These are phyloP conservation scores for Boletus reticulatus DNA, from an alignment of 768 basidiomycete species.

Conservation along the genomic window DNA sequence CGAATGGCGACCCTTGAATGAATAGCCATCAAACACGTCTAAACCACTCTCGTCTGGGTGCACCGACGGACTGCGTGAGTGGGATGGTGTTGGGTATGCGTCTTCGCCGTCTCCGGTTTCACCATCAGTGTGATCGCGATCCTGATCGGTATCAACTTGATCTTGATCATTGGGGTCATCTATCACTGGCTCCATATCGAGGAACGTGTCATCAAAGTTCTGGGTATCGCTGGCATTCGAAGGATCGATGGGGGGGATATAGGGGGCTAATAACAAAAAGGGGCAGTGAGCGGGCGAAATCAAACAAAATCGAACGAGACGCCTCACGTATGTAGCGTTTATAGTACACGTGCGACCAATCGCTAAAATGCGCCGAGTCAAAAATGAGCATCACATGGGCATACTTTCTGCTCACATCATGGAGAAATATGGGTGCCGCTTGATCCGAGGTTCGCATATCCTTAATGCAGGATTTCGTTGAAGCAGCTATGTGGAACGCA, in stretches of 20 bases:
- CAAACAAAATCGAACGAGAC: neutral
- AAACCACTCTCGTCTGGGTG: conserved; percentile 45
- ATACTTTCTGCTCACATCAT: conserved; percentile 65
- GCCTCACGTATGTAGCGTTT: conserved; percentile 89
- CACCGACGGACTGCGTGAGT: conserved; percentile 74
- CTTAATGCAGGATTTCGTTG: conserved; percentile 90
- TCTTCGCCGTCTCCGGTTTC: conserved; percentile 76
- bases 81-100: conserved; percentile 74
- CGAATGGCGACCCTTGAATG: conserved; percentile 85
- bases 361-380: conserved; percentile 46
- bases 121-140: conserved; percentile 63
- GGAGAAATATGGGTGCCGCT: conserved; percentile 92
- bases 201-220: conserved; percentile 97
- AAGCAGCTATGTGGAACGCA: conserved; percentile 56
- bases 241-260: conserved; percentile 90
- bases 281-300: conserved; percentile 14
- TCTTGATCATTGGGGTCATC: conserved; percentile 68
- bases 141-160: conserved; percentile 66
- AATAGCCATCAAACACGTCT: conserved; percentile 93
- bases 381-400: conserved; percentile 5
- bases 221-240: conserved; percentile 93
- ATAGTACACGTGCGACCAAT: conserved; percentile 92
- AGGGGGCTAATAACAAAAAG: conserved; percentile 58
- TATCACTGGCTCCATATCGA: conserved; percentile 92
- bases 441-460: conserved; percentile 91